Evolutionary conservation across 163 green algal genomes (phyloP).

Genomic region (Scenedesmus sp.): DNA sequence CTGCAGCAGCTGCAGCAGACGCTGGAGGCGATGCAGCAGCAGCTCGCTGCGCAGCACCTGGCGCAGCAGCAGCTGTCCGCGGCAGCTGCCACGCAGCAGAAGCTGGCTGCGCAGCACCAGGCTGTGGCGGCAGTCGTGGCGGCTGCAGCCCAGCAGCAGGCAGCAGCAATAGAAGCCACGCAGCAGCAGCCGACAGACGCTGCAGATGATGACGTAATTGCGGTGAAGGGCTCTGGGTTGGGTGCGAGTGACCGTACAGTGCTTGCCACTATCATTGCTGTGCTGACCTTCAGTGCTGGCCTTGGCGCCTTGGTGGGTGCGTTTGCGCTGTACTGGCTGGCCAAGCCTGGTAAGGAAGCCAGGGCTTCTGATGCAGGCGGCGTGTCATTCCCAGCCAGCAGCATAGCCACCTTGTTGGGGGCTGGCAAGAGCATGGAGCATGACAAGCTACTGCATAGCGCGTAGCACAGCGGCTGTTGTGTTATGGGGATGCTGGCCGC

Average conservation of each 20-base stretch:
- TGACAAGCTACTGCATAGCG: not conserved
- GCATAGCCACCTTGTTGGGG: not conserved
- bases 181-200: not conserved
- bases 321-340: conserved; percentile 14
- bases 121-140: not conserved
- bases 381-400: not conserved
- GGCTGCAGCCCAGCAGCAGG: not conserved
- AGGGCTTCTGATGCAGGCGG: not conserved
- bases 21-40: not conserved
- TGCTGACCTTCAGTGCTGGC: not conserved
- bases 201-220: not conserved
- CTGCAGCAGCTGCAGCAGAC: not conserved
- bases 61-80: not conserved
- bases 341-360: not conserved
- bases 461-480: not conserved
- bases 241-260: too few relatives aligned
- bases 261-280: not conserved
- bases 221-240: not conserved
- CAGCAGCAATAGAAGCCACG: not conserved
- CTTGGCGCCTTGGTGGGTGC: conserved; percentile 1
- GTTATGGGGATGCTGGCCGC: not conserved
- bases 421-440: not conserved
- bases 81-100: not conserved
- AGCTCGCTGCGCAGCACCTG: not conserved
- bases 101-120: not conserved